Evolutionary conservation across 176 grass and related monocot species (phyloP).

Genomic region (Olyra latifolia): DNA sequence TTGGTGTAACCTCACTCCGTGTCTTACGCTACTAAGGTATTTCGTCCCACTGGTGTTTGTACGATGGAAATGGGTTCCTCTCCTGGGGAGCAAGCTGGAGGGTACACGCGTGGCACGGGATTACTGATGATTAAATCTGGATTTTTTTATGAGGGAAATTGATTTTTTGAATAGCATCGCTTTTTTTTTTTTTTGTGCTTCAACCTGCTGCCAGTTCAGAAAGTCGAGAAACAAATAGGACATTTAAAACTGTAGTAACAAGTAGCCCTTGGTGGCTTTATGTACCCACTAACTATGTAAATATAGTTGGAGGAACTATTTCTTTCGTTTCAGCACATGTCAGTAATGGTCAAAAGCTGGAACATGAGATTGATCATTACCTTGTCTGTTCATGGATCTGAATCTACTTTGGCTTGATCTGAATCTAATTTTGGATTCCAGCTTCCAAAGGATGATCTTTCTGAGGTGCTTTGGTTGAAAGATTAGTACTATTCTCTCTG

Average conservation of each 20-base stretch:
- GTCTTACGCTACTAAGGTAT: neutral
- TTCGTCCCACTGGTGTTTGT: conserved; percentile 15
- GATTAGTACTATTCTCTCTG: no score
- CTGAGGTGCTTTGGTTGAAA: neutral
- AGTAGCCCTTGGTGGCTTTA: neutral
- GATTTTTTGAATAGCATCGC: neutral
- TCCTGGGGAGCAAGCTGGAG: conserved; percentile 12
- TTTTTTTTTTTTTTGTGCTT: neutral
- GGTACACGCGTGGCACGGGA: conserved; percentile 8
- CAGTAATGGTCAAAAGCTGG: neutral
- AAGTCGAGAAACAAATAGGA: neutral
- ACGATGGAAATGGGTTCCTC: neutral
- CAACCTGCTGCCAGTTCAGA: neutral
- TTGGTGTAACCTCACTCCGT: conserved; percentile 41
- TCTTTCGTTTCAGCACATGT: neutral
- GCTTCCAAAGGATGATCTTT: neutral
- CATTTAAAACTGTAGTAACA: neutral
- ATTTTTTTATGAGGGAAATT: neutral
- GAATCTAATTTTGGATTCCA: neutral
- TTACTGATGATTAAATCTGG: neutral
- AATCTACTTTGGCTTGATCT: neutral
- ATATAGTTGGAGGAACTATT: conserved; percentile 2
- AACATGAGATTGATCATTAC: neutral
- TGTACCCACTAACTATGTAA: conserved; percentile 7
- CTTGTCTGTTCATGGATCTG: neutral